Base-by-base conservation (phyloP, 495 filamentous ascomycete genomes). In the Extremus antarcticus region DNA sequence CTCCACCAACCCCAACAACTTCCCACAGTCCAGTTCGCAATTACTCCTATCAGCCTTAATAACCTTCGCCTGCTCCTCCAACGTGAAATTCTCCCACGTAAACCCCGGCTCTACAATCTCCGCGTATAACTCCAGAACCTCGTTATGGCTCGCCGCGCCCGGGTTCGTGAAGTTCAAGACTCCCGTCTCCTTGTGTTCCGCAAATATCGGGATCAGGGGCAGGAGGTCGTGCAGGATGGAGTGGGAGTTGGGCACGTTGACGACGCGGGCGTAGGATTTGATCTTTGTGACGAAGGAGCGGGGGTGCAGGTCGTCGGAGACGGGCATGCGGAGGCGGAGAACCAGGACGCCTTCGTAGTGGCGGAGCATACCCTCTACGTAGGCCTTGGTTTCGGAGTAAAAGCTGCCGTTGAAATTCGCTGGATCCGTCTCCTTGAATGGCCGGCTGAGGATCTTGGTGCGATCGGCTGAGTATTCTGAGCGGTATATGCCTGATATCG, bases 231-330 rank as follows among this genome's bases (percentile, higher is more conserved):
- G 70, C 29, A 84, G 70, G 55, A 84, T 81, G 51, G 78, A 81
- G 67, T 84, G 81, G 68, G 79, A 82, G 65, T 84, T 84, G 50
- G 79, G 80, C 40, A 84, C 79, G 62, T 82, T 74, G 45, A 84
- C 79, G 25, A 84, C 79, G 23, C 71, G 73, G 38, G 80, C 78
- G 63, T 84, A 84, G 63, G 75, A 74, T 61, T 74, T 69, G 60
- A 84, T 84, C 70, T 84, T 84, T 59, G 81, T 84, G 60, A 84
- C 79, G 61, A 84, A 84, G 68, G 76, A 82, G 61, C 81, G 78
- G 35, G 77, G 63, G 65, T 84, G 80, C 41, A 84, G 67, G 70
- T 83, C 78, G 66, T 83, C 81, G 52, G 76, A 79, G 55, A 84
- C 80, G n/a, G 81, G 81, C 81, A 84, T 84, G 50, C 81, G 77